Evolutionary conservation across 192 early-diverging fungal species (phyloP), one percentile per base, ranked within the genome.

Genomic region (Umbelopsis ramanniana): DNA sequence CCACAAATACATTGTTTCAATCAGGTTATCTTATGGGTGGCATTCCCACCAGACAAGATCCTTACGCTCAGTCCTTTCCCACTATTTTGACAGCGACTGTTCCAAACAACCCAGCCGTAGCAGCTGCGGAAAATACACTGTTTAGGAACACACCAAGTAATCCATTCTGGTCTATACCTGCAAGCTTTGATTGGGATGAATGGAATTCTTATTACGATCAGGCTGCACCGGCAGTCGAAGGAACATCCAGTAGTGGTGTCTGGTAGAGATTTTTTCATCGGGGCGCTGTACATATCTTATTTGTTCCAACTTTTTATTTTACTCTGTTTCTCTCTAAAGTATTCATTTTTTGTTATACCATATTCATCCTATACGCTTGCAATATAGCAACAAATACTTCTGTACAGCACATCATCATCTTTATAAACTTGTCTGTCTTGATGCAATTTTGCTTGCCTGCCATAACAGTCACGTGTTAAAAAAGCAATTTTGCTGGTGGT

Each of bases 171-270:
- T 46, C 66, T 15, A 74, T 79, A 4, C 77, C 77, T 21, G 67
- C 77, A 15, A 74, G 73, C 5, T 74, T 71, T 69, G 77, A 79
- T 45, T 79, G 77, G 77, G 48, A 73, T 7, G 77, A 79, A 26
- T 74, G 72, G 72, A 67, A 60, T 22, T 63, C 57, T 0, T 63
- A 37, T 33, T 63, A 63, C 26, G 26, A 63, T 37, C 57, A 63
- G 15, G 57, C 57, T n/a, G 12, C 57, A 19, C 57, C 57, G 11
- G 11, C 57, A 15, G 33, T 63, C 5, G 29, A 29, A 4, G 33
- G 57, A 19, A 17, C 5, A n/a, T 1, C 57, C 3, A 37, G 54
- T 29, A 26, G 24, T 17, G 29, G 57, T 19, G 57, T 63, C 3
- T 63, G 57, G 57, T 63, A 63, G 14, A 50, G 5, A 21, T 50